These are phyloP conservation scores for Epichloe gansuensis DNA, from an alignment of 2,329 filamentous ascomycete species.

Conservation along the genomic window DNA sequence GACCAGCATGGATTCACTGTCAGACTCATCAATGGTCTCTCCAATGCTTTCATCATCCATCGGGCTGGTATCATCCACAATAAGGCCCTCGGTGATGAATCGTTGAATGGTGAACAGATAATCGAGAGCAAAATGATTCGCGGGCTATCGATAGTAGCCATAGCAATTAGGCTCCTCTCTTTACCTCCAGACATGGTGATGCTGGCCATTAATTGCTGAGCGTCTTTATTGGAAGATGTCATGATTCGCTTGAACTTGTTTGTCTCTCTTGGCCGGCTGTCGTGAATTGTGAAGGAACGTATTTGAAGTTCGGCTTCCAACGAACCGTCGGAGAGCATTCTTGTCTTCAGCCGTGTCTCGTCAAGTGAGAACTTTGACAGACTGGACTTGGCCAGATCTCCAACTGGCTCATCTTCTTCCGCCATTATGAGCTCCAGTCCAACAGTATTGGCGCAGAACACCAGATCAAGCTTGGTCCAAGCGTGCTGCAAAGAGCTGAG, in stretches of 20 bases:
- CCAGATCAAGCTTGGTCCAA: constrained; percentile 88
- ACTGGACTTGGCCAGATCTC: constrained; percentile 64
- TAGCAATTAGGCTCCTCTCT: constrained; percentile 72
- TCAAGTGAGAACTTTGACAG: constrained; percentile 91
- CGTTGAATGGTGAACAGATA: constrained; percentile 84
- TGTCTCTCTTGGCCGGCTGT: constrained; percentile 76
- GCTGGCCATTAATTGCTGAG: constrained; percentile 97
- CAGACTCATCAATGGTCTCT: constrained; percentile 47
- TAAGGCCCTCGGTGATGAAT: constrained; percentile 63
- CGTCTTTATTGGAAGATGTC: constrained; percentile 88
- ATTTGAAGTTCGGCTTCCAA: constrained; percentile 89
- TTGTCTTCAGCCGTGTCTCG: constrained; percentile 79
- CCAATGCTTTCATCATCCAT: constrained; percentile 40
- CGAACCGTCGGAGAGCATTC: constrained; percentile 84
- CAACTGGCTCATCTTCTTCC: constrained; percentile 64
- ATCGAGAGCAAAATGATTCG: constrained; percentile 87
- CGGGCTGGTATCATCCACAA: constrained; percentile 43
- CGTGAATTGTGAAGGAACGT: constrained; percentile 86
- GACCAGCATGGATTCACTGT: constrained; percentile 44
- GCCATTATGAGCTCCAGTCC: constrained; percentile 79
- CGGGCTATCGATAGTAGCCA: constrained; percentile 90
- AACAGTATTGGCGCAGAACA: constrained; percentile 80
- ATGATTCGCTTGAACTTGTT: constrained; percentile 98
- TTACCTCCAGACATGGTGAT: constrained; percentile 80
- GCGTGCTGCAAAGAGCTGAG: constrained; percentile 54